phyloP scores from a whole-genome alignment of 352 stramenopile genomes.

The Phytopythium mirpurense region DNA sequence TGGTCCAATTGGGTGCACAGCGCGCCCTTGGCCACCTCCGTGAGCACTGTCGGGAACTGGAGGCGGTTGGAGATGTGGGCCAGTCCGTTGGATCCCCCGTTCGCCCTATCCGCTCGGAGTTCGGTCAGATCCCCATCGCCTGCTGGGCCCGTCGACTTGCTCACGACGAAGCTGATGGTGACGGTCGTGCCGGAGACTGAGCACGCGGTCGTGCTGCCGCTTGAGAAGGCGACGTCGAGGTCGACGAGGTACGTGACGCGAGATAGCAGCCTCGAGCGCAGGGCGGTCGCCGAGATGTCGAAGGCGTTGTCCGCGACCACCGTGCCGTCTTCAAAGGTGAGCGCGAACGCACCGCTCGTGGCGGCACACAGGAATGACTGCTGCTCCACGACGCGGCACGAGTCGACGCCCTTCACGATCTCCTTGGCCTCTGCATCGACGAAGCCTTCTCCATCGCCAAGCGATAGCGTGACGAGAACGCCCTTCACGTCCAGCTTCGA shows the following conservation, averaged over 20 bases:
- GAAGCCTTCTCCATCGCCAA: conserved; percentile 43
- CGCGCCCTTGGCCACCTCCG: conserved; percentile 42
- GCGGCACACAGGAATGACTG: conserved; percentile 60
- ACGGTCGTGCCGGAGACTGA: conserved; percentile 44
- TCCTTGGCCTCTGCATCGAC: conserved; percentile 65
- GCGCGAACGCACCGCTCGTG: conserved; percentile 57
- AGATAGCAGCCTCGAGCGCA: conserved; percentile 36
- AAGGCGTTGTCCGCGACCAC: conserved; percentile 38
- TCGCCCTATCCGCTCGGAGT: conserved; percentile 44
- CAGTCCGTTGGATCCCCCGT: conserved; percentile 41
- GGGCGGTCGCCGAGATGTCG: conserved; percentile 25
- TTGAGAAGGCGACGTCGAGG: conserved; percentile 46
- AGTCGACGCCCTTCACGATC: conserved; percentile 65
- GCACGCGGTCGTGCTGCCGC: conserved; percentile 29
- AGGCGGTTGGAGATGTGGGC: conserved; percentile 59
- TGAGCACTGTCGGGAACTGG: conserved; percentile 44
- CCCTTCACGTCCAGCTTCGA: conserved; percentile 48
- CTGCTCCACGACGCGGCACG: conserved; percentile 52
- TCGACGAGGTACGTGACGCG: conserved; percentile 55
- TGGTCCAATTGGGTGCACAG: conserved; percentile 51
- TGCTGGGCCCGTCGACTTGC: conserved; percentile 24
- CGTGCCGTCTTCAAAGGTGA: conserved; percentile 61
- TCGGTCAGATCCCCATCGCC: conserved; percentile 53
- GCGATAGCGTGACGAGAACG: conserved; percentile 28
- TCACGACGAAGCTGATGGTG: conserved; percentile 62